Base-by-base conservation (phyloP, 1,139 yeast species). In the Taphrina flavorubra region DNA sequence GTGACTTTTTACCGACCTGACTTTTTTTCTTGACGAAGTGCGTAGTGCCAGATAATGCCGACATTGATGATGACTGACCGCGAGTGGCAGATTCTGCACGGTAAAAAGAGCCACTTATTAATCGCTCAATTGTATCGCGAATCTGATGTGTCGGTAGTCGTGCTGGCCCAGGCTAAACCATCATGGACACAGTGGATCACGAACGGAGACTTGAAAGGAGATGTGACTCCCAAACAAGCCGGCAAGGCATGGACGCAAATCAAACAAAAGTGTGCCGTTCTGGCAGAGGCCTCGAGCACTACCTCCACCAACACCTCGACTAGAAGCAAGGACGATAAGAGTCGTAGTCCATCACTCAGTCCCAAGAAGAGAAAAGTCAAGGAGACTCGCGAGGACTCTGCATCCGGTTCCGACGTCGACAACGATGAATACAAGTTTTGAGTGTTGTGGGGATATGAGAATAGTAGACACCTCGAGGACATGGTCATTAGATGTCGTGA, bases 171-270 rank as follows among this genome's bases (percentile, higher is more conserved):
- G 36, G 53, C 20, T 2, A 49, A n/a, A n/a, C 53, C 53, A 7
- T 16, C 53, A 11, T 49, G 53, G 53, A 14, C 31, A 49, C 10
- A 10, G 8, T 49, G 20, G 14, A 20, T 10, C 13, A 34, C 31
- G n/a, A 34, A 20, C 10, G 36, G 36, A 8, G 11, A 18, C 11
- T 25, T 49, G n/a, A 31, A 31, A 34, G 36, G 8, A 8, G 53
- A 25, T 8, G 20, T 49, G 53, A 49, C 36, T 1, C 36, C 53
- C 11, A 8, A 49, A 49, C 36, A 49, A 49, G 31, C 36, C 13
- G 13, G 53, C 53, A 49, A 49, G 10, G 36, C 53, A 25, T 49
- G 53, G 53, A n/a, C 31, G 10, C 53, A 49, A 49, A 34, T 20
- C 36, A 49, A 49, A n/a, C 31, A 49, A n/a, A 49, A 49, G 36